phyloP scores from a whole-genome alignment of 1,284 basidiomycete genomes.

The Clitocybe nebularis region DNA sequence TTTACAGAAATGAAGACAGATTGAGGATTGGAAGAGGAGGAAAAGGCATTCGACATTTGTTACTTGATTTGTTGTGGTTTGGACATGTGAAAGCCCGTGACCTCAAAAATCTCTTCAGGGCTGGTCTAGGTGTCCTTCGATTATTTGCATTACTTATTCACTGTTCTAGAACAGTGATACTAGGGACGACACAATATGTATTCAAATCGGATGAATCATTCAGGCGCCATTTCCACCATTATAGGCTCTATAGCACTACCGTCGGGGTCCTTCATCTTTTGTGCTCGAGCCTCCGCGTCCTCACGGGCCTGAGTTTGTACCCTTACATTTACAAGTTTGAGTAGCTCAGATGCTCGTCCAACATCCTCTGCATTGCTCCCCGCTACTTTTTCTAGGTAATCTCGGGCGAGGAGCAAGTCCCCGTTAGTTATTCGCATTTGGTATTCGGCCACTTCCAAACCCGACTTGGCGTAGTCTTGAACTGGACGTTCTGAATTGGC shows the following conservation, averaged over 20 bases:
- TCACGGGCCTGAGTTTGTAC: conserved; percentile 23
- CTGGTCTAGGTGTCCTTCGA: conserved; percentile 11
- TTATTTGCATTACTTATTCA: conserved; percentile 1
- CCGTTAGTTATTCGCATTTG: conserved; percentile 60
- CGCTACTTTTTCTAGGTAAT: conserved; percentile 70
- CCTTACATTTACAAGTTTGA: conserved; percentile 48
- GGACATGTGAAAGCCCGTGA: conserved; percentile 35
- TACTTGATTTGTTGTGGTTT: conserved; percentile 52
- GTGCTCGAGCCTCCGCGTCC: conserved; percentile 15
- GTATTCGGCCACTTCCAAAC: conserved; percentile 76
- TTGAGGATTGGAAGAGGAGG: conserved; percentile 28
- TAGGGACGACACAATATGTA: not conserved
- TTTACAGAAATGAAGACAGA: conserved; percentile 15
- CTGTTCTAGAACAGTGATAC: not conserved
- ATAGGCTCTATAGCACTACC: conserved; percentile 3
- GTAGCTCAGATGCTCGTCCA: conserved; percentile 54
- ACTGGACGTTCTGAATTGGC: conserved; percentile 53
- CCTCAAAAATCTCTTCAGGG: conserved; percentile 19
- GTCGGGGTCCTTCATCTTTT: no score
- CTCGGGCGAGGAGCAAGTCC: conserved; percentile 57
- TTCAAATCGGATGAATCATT: conserved; percentile 7
- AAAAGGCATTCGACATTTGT: conserved; percentile 54
- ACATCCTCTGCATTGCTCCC: conserved; percentile 76
- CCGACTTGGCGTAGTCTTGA: conserved; percentile 76
- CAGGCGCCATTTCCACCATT: conserved; percentile 7